Conservation (phyloP, 2,329 filamentous ascomycete species). For the Lithohypha guttulata region DNA sequence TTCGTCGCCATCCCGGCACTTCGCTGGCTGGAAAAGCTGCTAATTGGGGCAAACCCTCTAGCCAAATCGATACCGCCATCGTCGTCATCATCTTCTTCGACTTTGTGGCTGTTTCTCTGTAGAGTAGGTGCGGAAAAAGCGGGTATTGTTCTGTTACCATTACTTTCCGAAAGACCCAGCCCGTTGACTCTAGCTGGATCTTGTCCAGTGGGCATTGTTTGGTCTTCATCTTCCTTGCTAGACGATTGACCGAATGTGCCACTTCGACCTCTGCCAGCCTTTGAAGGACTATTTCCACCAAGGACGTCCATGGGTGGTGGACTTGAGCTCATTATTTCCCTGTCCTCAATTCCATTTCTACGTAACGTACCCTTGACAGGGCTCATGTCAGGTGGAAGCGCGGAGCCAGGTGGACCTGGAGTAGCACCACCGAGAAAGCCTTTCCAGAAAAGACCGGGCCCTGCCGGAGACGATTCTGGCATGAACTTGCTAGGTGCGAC, state of each 20-base stretch:
- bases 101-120: constrained; percentile 10
- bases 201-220: neutral
- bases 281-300: constrained; percentile 33
- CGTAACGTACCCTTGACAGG: constrained; percentile 31
- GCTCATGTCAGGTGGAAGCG: constrained; percentile 32
- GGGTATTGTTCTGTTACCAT: neutral
- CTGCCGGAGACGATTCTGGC: constrained; percentile 40
- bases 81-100: constrained; percentile 29
- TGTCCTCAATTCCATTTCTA: constrained; percentile 25
- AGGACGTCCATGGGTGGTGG: constrained; percentile 33
- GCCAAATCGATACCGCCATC: constrained; percentile 37
- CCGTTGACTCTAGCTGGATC: constrained; percentile 7
- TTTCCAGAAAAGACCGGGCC: constrained; percentile 37
- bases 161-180: constrained; percentile 7
- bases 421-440: constrained; percentile 30
- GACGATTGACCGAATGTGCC: constrained; percentile 23
- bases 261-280: constrained; percentile 25
- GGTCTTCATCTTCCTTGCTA: constrained; percentile 25
- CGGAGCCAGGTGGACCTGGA: constrained; percentile 15
- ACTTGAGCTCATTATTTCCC: constrained; percentile 35
- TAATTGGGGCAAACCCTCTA: constrained; percentile 40
- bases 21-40: constrained; percentile 20
- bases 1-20: constrained; percentile 13
- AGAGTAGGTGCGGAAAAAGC: constrained; percentile 9
- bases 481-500: constrained; percentile 42